Conservation (phyloP, 192 early-diverging fungal genomes). For the Coemansia furcata region DNA sequence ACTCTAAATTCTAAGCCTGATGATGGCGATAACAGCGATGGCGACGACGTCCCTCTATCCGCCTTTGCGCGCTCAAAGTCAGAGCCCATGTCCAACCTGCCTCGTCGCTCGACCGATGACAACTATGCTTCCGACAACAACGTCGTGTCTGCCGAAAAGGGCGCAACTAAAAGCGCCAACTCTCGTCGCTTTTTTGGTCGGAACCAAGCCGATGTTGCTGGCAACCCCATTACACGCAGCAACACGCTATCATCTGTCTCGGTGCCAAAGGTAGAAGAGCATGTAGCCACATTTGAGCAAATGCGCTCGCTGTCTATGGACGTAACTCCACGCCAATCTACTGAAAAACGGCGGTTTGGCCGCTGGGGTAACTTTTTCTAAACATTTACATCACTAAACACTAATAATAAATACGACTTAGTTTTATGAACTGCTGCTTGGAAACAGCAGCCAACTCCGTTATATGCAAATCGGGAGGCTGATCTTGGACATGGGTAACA, state of each 20-base stretch:
- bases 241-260: neutral
- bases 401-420: neutral
- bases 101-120: conserved; percentile 10
- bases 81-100: conserved; percentile 19
- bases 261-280: neutral
- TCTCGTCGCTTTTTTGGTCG: conserved; percentile 15
- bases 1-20: neutral
- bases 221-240: neutral
- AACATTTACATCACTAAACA: neutral
- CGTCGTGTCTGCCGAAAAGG: neutral
- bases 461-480: too few relatives aligned
- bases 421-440: too few relatives aligned
- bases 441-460: too few relatives aligned
- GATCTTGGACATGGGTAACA: too few relatives aligned
- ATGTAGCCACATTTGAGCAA: neutral
- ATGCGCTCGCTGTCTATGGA: conserved; percentile 31
- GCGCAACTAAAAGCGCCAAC: neutral
- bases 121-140: conserved; percentile 6
- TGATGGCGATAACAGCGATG: conserved; percentile 23
- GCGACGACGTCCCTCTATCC: conserved; percentile 42
- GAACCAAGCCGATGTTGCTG: neutral
- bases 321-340: neutral
- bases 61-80: conserved; percentile 38
- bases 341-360: conserved; percentile 18
- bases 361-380: conserved; percentile 34